Evolutionary conservation across 106 monocot genomes (phyloP), one percentile per base, ranked within the genome.

Genomic region (Dendrobium huoshanense): DNA sequence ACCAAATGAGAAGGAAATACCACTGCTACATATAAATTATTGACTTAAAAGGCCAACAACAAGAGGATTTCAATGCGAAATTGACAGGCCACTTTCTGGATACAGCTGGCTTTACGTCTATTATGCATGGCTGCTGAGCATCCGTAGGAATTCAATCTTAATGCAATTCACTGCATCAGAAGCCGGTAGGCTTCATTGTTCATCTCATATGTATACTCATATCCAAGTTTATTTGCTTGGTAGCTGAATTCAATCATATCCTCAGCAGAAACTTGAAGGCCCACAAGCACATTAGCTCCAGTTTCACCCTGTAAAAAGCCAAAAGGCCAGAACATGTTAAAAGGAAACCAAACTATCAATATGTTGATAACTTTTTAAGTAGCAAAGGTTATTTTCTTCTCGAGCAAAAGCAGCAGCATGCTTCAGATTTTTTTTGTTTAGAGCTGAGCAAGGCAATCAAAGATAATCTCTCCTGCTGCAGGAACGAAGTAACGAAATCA

Each of bases 281-380:
- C 91, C 20, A 96, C 95, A 64, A 96, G 83, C 22, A 96, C 95
- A 88, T 96, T 93, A 43, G 93, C 95, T 56, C 93, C 93, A 17
- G 85, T 55, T 77, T 86, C 95, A 81, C 95, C 95, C 95, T 96
- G 82, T 44, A 22, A 78, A 37, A 64, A 40, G 5, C 33, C 24
- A 64, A 24, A 29, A 33, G n/a, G 8, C 15, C 37, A 70, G 16
- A 31, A 4, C 70, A 70, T 70, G 25, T 24, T 65, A 9, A 25
- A 25, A 29, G 41, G 49, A 1, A 22, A 59, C 16, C 1, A 29
- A 58, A 19, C 20, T 56, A 15, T 42, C 27, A 13, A 19, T 41
- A 37, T 51, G 0, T 51, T 10, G 51, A 51, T 10, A 51, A 51
- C 15, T 51, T 51, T 10, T 51, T 13, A 51, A 51, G 10, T 51